phyloP scores from a whole-genome alignment of 371 early-diverging fungal species.

The Dinochytrium kinnereticum region DNA sequence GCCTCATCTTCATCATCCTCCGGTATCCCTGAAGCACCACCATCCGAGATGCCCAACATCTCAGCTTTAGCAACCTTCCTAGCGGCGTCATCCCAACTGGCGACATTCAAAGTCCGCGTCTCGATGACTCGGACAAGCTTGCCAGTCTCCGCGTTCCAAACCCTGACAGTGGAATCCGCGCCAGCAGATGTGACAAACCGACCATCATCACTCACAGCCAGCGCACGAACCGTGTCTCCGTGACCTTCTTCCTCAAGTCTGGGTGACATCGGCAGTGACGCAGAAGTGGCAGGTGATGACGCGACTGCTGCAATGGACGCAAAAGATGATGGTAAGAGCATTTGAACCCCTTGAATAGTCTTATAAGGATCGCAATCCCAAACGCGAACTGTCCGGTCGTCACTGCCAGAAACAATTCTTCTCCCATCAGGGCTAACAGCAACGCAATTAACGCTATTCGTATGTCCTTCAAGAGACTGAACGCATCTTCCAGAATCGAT shows the following conservation, averaged over 20 bases:
- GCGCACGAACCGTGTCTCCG: constrained; percentile 17
- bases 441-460: constrained; percentile 89
- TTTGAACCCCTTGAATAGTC: neutral
- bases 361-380: constrained; percentile 27
- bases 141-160: constrained; percentile 38
- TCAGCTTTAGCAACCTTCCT: constrained; percentile 18
- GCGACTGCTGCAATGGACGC: neutral
- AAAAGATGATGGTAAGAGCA: neutral
- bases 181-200: constrained; percentile 28
- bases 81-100: constrained; percentile 30
- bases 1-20: constrained; percentile 13
- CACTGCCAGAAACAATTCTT: constrained; percentile 89
- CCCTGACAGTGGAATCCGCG: constrained; percentile 27
- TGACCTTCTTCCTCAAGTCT: constrained; percentile 20
- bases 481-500: constrained; percentile 65
- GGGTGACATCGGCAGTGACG: neutral
- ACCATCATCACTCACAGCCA: constrained; percentile 26
- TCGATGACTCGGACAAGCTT: constrained; percentile 26
- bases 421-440: constrained; percentile 85
- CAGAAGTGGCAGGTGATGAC: neutral
- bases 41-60: constrained; percentile 11
- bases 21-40: neutral
- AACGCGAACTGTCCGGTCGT: constrained; percentile 66
- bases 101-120: constrained; percentile 13
- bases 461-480: constrained; percentile 86